A percentile compares a stretch with the other conserved stretches of the same genome.
Evolutionary conservation across 495 filamentous ascomycete species (phyloP).

Genomic region (Talaromyces wortmannii): DNA sequence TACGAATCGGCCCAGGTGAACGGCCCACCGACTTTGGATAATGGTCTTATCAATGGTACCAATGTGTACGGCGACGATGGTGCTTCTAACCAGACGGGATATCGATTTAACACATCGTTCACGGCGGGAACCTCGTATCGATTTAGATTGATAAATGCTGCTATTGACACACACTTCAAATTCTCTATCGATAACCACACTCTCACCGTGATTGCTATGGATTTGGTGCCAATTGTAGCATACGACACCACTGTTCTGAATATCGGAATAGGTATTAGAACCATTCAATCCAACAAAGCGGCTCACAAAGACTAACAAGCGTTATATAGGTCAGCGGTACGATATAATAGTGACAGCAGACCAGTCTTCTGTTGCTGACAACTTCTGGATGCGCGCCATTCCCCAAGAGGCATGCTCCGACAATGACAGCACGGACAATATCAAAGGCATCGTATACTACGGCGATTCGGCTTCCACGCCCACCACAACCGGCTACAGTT

Average conservation of each 20-base stretch:
- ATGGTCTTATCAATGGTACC: slow-evolving; percentile 46
- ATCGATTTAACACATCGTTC: slow-evolving; percentile 32
- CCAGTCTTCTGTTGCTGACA: slow-evolving; percentile 20
- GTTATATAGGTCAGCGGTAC: slow-evolving; percentile 54
- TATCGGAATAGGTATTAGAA: slow-evolving; percentile 51
- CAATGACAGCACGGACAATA: slow-evolving; percentile 37
- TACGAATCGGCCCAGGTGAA: slow-evolving; percentile 3
- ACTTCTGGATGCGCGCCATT: slow-evolving; percentile 63
- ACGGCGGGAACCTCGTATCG: slow-evolving; percentile 35
- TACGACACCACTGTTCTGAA: slow-evolving; percentile 20
- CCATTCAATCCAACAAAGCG: too few species aligned
- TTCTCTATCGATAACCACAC: slow-evolving; percentile 43
- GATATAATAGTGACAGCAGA: slow-evolving; percentile 61
- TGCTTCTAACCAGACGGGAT: slow-evolving; percentile 23
- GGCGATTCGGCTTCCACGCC: slow-evolving; percentile 28
- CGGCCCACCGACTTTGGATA: slow-evolving; percentile 26
- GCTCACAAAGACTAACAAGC: too few species aligned
- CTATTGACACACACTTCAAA: slow-evolving; percentile 40
- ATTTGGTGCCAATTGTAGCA: slow-evolving; percentile 38
- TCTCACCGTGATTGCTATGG: slow-evolving; percentile 38
- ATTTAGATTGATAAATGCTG: slow-evolving; percentile 40
- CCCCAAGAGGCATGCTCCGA: slow-evolving; percentile 39
- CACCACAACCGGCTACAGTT: slow-evolving; percentile 18
- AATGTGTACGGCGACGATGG: slow-evolving; percentile 30
- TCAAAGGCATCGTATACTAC: slow-evolving; percentile 55